Evolutionary conservation across 352 stramenopile genomes (phyloP), one percentile per base, ranked within the genome.

Genomic region (Phytopythium montanum): DNA sequence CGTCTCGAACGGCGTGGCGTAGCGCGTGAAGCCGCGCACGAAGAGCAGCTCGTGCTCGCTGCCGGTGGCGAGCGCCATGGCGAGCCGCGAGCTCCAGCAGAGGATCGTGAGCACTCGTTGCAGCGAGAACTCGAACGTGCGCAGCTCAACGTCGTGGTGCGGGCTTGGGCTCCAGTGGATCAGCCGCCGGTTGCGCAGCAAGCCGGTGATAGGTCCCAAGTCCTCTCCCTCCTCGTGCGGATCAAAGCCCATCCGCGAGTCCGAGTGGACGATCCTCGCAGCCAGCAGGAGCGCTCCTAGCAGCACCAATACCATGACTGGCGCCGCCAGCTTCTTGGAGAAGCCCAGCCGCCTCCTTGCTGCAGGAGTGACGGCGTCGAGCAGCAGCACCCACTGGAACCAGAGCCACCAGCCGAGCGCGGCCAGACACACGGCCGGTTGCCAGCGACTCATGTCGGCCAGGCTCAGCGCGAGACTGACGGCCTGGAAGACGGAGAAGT

Each of bases 41-140:
- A 55, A 55, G 1, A 55, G 49, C 49, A 55, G 18, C 49, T 55
- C 49, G 13, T 39, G 28, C 49, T 55, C 49, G 25, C 49, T 16
- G 7, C 49, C 49, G 3, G 28, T 42, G 29, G 18, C 28, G 8
- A 55, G 26, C 49, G 49, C 28, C 3, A 42, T 13, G 1, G 29
- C 49, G 12, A 55, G 49, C 5, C 49, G 49, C 0, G 49, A 55
- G 29, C 29, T 55, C 49, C 49, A 55, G 29, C 49, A 28, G 49
- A 55, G 29, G 9, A 55, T 36, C 0, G 49, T 55, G 8, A 55
- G 10, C 28, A 55, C 33, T 7, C 49, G 49, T 19, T 55, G 49
- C 14, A 55, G 28, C 10, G 49, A 18, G 8, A 55, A 55, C 13
- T 39, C 49, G 29, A 55, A 55, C 49, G 49, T 39, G 9, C 49